Percentiles rank a stretch among this genome's conserved stretches.
These are phyloP conservation scores for Arabis hirsuta DNA, from an alignment of 345 rosid genomes.

Conservation along the genomic window DNA sequence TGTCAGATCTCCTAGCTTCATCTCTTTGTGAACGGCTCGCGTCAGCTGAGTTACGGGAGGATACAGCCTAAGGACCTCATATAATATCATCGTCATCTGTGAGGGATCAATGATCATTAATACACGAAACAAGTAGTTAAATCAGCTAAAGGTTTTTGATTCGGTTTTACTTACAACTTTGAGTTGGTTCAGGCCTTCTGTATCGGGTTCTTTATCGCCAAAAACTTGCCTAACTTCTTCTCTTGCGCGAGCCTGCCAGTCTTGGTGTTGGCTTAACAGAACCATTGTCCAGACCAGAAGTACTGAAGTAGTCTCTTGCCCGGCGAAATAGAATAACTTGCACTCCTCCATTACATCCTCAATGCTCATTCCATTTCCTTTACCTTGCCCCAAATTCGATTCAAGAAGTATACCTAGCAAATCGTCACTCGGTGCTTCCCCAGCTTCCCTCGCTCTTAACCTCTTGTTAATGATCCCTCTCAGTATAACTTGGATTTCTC, in stretches of 20 bases:
- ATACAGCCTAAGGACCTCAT: conserved; percentile 43
- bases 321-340: conserved; percentile 68
- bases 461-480: conserved; percentile 41
- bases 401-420: conserved; percentile 51
- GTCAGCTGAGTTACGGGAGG: conserved; percentile 14
- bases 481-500: conserved; percentile 36
- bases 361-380: conserved; percentile 45
- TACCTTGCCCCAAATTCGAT: conserved; percentile 33
- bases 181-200: conserved; percentile 47
- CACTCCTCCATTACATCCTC: conserved; percentile 67
- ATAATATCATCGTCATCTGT: conserved; percentile 43
- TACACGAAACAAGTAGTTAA: not conserved
- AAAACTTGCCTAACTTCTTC: conserved; percentile 61
- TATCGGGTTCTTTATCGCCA: conserved; percentile 45
- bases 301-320: conserved; percentile 63
- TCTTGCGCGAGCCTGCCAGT: conserved; percentile 68
- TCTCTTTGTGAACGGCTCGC: conserved; percentile 43
- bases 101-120: not conserved
- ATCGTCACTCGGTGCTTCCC: conserved; percentile 42
- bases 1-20: conserved; percentile 48
- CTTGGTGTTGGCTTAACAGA: conserved; percentile 48
- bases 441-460: conserved; percentile 42
- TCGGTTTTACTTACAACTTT: conserved; percentile 50
- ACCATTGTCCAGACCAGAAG: conserved; percentile 65
- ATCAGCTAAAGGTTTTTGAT: not conserved